phyloP scores from a whole-genome alignment of 2,329 filamentous ascomycete species.

The Alternaria sp. region DNA sequence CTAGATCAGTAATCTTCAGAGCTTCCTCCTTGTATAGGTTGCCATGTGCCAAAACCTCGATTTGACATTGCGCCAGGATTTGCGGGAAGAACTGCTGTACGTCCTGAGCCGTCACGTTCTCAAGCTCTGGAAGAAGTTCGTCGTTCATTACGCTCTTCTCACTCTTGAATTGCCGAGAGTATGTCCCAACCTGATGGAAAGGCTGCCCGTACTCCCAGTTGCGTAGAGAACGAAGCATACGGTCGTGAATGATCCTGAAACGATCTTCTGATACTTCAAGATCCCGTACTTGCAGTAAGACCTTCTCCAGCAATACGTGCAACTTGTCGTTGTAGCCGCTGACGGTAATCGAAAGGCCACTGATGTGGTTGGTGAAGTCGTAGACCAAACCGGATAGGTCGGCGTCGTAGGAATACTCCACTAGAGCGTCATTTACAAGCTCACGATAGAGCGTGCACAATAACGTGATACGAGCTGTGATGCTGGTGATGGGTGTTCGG shows the following conservation, averaged over 20 bases:
- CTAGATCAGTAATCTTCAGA: constrained; percentile 79
- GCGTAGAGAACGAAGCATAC: constrained; percentile 74
- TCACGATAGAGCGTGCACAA: constrained; percentile 83
- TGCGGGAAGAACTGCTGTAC: constrained; percentile 80
- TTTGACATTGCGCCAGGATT: constrained; percentile 80
- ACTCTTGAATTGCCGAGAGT: constrained; percentile 77
- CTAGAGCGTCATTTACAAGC: constrained; percentile 84
- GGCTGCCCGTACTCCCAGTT: constrained; percentile 90
- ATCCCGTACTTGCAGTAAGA: constrained; percentile 82
- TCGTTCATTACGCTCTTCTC: constrained; percentile 81
- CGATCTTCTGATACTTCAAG: constrained; percentile 84
- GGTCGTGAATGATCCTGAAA: constrained; percentile 90
- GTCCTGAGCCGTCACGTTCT: constrained; percentile 74
- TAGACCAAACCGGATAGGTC: constrained; percentile 91
- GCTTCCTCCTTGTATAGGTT: constrained; percentile 96
- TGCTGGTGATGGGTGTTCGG: constrained; percentile 77
- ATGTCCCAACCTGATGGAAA: constrained; percentile 86
- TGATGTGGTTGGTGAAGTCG: constrained; percentile 72
- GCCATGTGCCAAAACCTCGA: constrained; percentile 87
- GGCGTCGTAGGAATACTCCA: constrained; percentile 94
- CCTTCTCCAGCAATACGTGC: constrained; percentile 85
- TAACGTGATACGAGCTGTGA: constrained; percentile 78
- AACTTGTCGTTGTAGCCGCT: constrained; percentile 98
- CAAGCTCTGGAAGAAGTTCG: constrained; percentile 78
- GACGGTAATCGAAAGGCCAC: constrained; percentile 78